These are phyloP conservation scores for Truncatella angustata DNA, from an alignment of 2,329 filamentous ascomycete species.

Conservation along the genomic window DNA sequence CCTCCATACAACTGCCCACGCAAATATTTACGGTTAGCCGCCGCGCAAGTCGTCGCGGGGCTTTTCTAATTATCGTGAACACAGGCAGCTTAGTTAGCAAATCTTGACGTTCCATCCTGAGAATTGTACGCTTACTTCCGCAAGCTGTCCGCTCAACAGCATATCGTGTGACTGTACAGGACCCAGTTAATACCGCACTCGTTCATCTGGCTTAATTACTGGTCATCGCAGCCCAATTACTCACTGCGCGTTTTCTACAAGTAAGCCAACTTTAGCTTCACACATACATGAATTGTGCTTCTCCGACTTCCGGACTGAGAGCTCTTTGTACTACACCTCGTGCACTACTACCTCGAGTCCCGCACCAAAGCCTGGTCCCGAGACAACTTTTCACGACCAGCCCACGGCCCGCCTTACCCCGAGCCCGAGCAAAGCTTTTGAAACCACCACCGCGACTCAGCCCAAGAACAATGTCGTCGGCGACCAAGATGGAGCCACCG, in stretches of 20 bases:
- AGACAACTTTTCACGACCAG: background rate
- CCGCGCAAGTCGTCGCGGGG: background rate
- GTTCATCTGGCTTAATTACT: too few relatives aligned
- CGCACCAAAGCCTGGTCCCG: background rate
- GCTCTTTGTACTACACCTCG: background rate
- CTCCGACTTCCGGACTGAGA: background rate
- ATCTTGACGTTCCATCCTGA: background rate
- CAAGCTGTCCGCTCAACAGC: background rate
- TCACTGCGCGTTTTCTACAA: background rate
- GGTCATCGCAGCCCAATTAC: too few relatives aligned
- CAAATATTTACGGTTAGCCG: too few relatives aligned
- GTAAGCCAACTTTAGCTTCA: background rate
- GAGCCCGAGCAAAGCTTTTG: too few relatives aligned
- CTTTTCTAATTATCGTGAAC: background rate
- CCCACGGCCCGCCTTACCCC: background rate
- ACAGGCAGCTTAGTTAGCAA: background rate
- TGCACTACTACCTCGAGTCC: background rate
- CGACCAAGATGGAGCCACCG: constrained; percentile 12
- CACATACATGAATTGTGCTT: background rate
- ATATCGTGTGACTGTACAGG: background rate
- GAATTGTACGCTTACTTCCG: background rate
- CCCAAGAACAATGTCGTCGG: background rate
- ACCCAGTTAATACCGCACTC: background rate
- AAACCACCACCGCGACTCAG: background rate
- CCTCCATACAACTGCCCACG: background rate